A percentile compares a stretch with the other conserved stretches of the same genome.
Evolutionary conservation across 1,284 basidiomycete species (phyloP).

Genomic region (Wolfiporia cocos): DNA sequence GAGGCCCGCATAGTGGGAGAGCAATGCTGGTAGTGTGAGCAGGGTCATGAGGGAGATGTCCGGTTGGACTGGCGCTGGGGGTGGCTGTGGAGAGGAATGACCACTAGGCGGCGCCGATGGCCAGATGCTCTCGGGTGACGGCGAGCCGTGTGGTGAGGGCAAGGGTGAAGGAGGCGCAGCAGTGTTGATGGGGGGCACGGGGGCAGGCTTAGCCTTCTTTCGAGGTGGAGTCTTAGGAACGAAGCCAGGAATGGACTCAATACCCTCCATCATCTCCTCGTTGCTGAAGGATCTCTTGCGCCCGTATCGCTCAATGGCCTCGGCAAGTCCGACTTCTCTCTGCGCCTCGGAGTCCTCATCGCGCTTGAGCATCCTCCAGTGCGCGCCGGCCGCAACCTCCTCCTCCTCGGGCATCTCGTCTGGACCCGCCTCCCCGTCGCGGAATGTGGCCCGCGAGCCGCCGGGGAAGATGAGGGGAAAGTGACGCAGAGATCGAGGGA

Average conservation of each 20-base stretch:
- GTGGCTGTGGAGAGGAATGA: slow-evolving; percentile 59
- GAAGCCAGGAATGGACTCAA: slow-evolving; percentile 50
- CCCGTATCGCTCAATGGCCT: slow-evolving; percentile 77
- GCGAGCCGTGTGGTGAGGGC: slow-evolving; percentile 77
- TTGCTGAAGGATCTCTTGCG: slow-evolving; percentile 68
- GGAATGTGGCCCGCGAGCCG: slow-evolving; percentile 71
- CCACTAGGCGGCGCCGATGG: slow-evolving; percentile 73
- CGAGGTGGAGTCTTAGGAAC: slow-evolving; percentile 54
- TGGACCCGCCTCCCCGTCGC: slow-evolving; percentile 56
- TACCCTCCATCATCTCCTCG: slow-evolving; percentile 73
- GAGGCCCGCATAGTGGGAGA: slow-evolving; percentile 67
- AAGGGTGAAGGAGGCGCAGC: slow-evolving; percentile 77
- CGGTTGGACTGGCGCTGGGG: slow-evolving; percentile 67
- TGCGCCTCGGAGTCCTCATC: slow-evolving; percentile 47
- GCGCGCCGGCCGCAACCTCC: slow-evolving; percentile 54
- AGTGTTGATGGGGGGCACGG: slow-evolving; percentile 53
- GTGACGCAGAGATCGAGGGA: slow-evolving; percentile 62
- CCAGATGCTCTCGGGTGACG: slow-evolving; percentile 66
- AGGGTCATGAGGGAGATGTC: slow-evolving; percentile 74
- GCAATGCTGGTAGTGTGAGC: slow-evolving; percentile 70
- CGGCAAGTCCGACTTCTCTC: slow-evolving; percentile 56
- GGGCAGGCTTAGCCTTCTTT: slow-evolving; percentile 65
- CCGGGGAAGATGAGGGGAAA: slow-evolving; percentile 77
- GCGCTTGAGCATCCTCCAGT: slow-evolving; percentile 68
- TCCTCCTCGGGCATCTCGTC: slow-evolving; percentile 68